phyloP scores from a whole-genome alignment of 768 basidiomycete genomes.

The Amanita polypyramis region DNA sequence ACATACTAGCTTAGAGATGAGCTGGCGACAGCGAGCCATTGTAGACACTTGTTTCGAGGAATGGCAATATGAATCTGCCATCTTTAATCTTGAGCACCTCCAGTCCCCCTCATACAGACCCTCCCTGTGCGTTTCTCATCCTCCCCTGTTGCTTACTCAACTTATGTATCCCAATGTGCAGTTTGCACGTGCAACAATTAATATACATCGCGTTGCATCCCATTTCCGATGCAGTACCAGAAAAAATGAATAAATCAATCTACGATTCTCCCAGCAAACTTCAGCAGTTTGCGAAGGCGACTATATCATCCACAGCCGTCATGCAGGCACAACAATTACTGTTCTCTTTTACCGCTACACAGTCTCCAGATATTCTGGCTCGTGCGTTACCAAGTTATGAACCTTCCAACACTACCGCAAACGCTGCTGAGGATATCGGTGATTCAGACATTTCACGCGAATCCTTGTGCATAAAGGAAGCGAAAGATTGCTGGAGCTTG shows the following conservation, averaged over 20 bases:
- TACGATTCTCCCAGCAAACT: conserved; percentile 42
- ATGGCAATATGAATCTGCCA: conserved; percentile 62
- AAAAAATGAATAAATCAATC: conserved; percentile 15
- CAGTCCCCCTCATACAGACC: conserved; percentile 49
- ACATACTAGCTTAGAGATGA: conserved; percentile 5
- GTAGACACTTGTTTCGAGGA: conserved; percentile 73
- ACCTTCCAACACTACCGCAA: conserved; percentile 11
- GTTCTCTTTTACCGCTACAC: conserved; percentile 44
- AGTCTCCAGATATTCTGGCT: conserved; percentile 40
- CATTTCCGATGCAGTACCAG: conserved; percentile 16
- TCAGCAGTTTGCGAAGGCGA: conserved; percentile 23
- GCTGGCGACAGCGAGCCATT: conserved; percentile 15
- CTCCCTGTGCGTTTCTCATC: conserved; percentile 34
- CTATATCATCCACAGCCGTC: conserved; percentile 34
- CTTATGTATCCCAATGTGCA: conserved; percentile 16
- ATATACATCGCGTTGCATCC: conserved; percentile 65
- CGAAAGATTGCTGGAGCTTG: conserved; percentile 53
- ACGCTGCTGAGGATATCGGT: conserved; percentile 23
- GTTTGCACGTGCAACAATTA: conserved; percentile 56
- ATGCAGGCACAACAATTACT: conserved; percentile 43
- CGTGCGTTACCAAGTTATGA: conserved; percentile 45
- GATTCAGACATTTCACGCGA: conserved; percentile 52
- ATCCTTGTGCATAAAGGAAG: conserved; percentile 39
- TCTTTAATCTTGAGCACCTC: conserved; percentile 50
- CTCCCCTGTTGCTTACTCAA: conserved; percentile 1